A percentile compares a stretch with the other conserved stretches of the same genome.
phyloP scores from a whole-genome alignment of 2,329 filamentous ascomycete genomes.

The Fusarium guadeloupense region DNA sequence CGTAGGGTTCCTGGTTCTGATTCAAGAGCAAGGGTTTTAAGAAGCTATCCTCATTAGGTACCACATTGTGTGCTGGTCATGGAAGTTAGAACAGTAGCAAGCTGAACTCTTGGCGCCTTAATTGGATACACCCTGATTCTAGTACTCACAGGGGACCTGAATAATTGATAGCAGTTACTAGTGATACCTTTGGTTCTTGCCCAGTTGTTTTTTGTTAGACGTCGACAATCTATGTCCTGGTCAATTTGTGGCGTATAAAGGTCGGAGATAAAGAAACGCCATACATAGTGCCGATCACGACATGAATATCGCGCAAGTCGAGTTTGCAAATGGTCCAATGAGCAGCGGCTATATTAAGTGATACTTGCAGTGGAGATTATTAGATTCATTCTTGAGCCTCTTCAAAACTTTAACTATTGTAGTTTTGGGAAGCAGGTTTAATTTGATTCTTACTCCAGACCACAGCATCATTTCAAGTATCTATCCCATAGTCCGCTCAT shows the following conservation, averaged over 20 bases:
- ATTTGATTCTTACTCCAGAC: no score
- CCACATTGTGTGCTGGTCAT: slow-evolving; percentile 12
- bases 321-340: slow-evolving; percentile 20
- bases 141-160: not conserved
- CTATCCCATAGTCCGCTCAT: no score
- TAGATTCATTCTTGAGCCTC: no score
- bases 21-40: slow-evolving; percentile 31
- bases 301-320: slow-evolving; percentile 26
- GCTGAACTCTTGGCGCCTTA: slow-evolving; percentile 5
- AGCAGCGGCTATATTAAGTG: slow-evolving; percentile 25
- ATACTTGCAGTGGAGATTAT: slow-evolving; percentile 22
- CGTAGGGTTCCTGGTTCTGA: slow-evolving; percentile 12
- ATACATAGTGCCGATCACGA: slow-evolving; percentile 40
- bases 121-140: slow-evolving; percentile 6
- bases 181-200: not conserved
- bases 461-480: no score
- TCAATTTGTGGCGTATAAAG: slow-evolving; percentile 28
- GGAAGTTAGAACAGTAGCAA: slow-evolving; percentile 17
- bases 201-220: not conserved
- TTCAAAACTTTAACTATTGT: no score
- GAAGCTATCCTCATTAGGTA: slow-evolving; percentile 25
- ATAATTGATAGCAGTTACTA: not conserved
- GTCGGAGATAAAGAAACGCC: slow-evolving; percentile 28
- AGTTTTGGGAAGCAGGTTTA: no score
- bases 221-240: not conserved